A percentile compares a stretch with the other conserved stretches of the same genome.
phyloP scores from a whole-genome alignment of 768 basidiomycete species.

The Suillus alpinus region DNA sequence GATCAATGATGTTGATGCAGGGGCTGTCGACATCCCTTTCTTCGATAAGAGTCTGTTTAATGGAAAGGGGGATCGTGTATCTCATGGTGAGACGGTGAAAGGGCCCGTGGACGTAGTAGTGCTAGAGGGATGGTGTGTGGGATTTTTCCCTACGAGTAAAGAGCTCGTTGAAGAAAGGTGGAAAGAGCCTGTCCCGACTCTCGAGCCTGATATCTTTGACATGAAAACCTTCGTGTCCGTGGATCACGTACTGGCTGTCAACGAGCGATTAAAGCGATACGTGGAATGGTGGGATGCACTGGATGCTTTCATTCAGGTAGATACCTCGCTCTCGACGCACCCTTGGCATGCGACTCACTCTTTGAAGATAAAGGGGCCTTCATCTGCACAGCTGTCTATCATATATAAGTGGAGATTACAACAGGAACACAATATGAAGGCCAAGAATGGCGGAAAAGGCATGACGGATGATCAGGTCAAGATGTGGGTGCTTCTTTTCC shows the following conservation, averaged over 20 bases:
- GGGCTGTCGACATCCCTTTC: slow-evolving; percentile 56
- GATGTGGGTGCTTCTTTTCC: slow-evolving; percentile 31
- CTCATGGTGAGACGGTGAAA: slow-evolving; percentile 39
- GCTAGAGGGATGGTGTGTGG: slow-evolving; percentile 95
- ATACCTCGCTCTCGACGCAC: slow-evolving; percentile 13
- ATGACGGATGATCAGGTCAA: slow-evolving; percentile 85
- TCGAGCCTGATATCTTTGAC: slow-evolving; percentile 28
- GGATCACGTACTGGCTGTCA: slow-evolving; percentile 60
- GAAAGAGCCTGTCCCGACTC: slow-evolving; percentile 27
- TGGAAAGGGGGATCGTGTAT: slow-evolving; percentile 83
- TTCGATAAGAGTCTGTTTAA: slow-evolving; percentile 84
- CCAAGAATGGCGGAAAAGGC: slow-evolving; percentile 76
- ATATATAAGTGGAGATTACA: slow-evolving; percentile 88
- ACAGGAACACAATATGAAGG: slow-evolving; percentile 90
- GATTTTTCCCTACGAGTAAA: slow-evolving; percentile 65
- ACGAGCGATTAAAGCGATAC: slow-evolving; percentile 60
- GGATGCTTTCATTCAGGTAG: slow-evolving; percentile 75
- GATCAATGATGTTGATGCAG: slow-evolving; percentile 29
- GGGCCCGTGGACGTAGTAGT: slow-evolving; percentile 76
- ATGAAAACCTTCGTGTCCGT: slow-evolving; percentile 39
- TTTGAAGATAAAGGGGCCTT: slow-evolving; percentile 38
- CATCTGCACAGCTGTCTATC: slow-evolving; percentile 39
- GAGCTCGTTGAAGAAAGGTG: slow-evolving; percentile 55
- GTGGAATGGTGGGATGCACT: slow-evolving; percentile 67
- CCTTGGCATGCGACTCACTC: slow-evolving; percentile 13